A percentile compares a stretch with the other conserved stretches of the same genome.
Conservation (phyloP, 2,329 filamentous ascomycete genomes). For the Pezicula carpinea region DNA sequence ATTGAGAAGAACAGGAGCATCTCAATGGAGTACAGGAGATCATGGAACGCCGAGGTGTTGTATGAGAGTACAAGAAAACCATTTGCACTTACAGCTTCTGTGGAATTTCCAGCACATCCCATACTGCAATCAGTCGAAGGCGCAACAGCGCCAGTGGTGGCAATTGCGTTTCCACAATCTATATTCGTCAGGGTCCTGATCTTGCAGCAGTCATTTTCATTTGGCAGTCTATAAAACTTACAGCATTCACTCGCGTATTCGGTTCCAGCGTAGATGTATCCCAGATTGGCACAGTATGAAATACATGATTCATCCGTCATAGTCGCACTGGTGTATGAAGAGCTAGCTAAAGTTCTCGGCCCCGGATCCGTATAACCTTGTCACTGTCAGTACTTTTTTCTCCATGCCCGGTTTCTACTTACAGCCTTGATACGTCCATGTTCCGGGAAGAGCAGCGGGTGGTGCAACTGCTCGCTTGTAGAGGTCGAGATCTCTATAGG, state of each 20-base stretch:
- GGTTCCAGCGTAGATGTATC: conserved; percentile 22
- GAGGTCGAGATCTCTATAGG: conserved; percentile 2
- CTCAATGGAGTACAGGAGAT: no score
- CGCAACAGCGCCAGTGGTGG: conserved; percentile 8
- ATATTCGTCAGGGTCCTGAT: conserved; percentile 1
- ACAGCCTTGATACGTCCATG: conserved; percentile 23
- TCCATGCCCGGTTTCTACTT: conserved; percentile 1
- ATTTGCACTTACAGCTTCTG: no score
- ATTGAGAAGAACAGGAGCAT: no score
- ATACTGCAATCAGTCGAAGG: conserved; percentile 16
- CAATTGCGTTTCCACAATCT: conserved; percentile 19
- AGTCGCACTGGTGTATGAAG: conserved; percentile 11
- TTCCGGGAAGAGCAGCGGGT: conserved; percentile 12
- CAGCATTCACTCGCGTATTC: conserved; percentile 26
- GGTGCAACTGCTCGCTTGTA: conserved; percentile 5
- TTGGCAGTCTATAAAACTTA: conserved; percentile 16
- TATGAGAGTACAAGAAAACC: no score
- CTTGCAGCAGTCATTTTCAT: not conserved
- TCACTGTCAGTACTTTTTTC: conserved; percentile 1
- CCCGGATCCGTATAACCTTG: conserved; percentile 15
- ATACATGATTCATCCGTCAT: conserved; percentile 26
- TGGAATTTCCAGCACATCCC: conserved; percentile 16
- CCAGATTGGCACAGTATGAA: conserved; percentile 16
- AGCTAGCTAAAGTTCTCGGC: conserved; percentile 15
- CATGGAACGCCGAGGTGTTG: no score